These are phyloP conservation scores for Trapa bicornis DNA, from an alignment of 345 rosid genomes.

Conservation along the genomic window DNA sequence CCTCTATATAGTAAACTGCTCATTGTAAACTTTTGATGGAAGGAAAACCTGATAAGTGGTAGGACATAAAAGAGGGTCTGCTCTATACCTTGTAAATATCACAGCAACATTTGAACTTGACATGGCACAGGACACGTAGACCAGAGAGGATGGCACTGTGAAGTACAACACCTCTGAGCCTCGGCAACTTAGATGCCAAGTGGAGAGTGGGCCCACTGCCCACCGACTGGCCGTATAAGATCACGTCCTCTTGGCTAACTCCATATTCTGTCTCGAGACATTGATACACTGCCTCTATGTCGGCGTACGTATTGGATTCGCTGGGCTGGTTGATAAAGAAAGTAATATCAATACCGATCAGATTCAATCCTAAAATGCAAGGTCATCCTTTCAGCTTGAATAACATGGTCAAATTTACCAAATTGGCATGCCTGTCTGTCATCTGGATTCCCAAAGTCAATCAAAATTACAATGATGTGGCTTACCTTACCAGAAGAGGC, in stretches of 20 bases:
- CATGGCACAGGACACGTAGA: slow-evolving; percentile 96
- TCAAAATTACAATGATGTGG: background rate
- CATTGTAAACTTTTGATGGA: background rate
- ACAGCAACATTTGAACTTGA: slow-evolving; percentile 67
- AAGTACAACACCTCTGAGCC: slow-evolving; percentile 93
- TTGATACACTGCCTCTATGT: slow-evolving; percentile 90
- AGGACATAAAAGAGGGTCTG: background rate
- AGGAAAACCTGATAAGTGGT: background rate
- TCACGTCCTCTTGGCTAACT: slow-evolving; percentile 76
- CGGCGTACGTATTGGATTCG: slow-evolving; percentile 85
- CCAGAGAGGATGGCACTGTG: slow-evolving; percentile 99
- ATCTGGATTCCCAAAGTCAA: background rate
- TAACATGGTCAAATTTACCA: background rate
- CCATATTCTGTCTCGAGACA: slow-evolving; percentile 91
- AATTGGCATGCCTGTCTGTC: background rate
- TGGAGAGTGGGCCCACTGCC: slow-evolving; percentile 97
- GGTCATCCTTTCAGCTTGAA: background rate
- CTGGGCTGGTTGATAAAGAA: slow-evolving; percentile 50
- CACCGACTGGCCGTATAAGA: slow-evolving; percentile 93
- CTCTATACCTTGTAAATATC: slow-evolving; percentile 70
- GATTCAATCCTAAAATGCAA: background rate
- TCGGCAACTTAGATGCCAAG: slow-evolving; percentile 87
- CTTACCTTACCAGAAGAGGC: slow-evolving; percentile 93
- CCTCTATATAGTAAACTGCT: background rate
- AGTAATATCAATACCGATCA: background rate